Evolutionary conservation across 495 filamentous ascomycete genomes (phyloP).

Genomic region (Rhizodiscina lignyota): DNA sequence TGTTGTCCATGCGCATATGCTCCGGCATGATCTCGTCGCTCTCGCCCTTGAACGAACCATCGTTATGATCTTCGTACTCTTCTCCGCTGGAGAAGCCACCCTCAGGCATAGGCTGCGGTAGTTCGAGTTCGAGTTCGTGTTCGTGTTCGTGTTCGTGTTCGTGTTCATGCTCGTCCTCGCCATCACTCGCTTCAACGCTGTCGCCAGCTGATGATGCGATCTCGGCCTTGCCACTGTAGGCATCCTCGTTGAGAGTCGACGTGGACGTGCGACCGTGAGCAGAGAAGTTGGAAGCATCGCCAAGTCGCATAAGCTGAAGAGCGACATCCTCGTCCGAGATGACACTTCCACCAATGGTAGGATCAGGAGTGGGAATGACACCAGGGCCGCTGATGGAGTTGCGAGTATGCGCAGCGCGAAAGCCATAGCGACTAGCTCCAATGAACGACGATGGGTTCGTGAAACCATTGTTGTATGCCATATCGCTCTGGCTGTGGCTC

Average conservation of each 20-base stretch:
- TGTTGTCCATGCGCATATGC: constrained; percentile 10
- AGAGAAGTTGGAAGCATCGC: constrained; percentile 80
- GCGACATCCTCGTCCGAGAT: constrained; percentile 98
- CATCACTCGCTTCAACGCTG: constrained; percentile 50
- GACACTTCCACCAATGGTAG: constrained; percentile 72
- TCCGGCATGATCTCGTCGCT: constrained; percentile 24
- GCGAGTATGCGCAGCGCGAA: constrained; percentile 22
- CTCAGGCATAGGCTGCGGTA: constrained; percentile 48
- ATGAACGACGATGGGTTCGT: too few relatives aligned
- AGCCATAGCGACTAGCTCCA: too few relatives aligned
- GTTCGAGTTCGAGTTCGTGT: constrained; percentile 35
- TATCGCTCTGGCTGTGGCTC: constrained; percentile 43
- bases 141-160: constrained; percentile 29
- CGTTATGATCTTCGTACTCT: constrained; percentile 42
- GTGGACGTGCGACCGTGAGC: constrained; percentile 69
- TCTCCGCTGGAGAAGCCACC: constrained; percentile 60
- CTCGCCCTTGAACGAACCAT: constrained; percentile 36
- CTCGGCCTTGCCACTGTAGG: constrained; percentile 75
- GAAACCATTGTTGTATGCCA: constrained; percentile 20
- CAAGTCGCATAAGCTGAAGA: constrained; percentile 84
- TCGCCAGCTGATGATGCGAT: constrained; percentile 72
- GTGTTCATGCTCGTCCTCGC: constrained; percentile 1
- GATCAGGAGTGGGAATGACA: constrained; percentile 82
- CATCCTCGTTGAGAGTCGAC: constrained; percentile 76
- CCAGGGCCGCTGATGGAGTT: constrained; percentile 28